Evolutionary conservation across 2,329 filamentous ascomycete genomes (phyloP).

Genomic region (Paramyrothecium sp.): DNA sequence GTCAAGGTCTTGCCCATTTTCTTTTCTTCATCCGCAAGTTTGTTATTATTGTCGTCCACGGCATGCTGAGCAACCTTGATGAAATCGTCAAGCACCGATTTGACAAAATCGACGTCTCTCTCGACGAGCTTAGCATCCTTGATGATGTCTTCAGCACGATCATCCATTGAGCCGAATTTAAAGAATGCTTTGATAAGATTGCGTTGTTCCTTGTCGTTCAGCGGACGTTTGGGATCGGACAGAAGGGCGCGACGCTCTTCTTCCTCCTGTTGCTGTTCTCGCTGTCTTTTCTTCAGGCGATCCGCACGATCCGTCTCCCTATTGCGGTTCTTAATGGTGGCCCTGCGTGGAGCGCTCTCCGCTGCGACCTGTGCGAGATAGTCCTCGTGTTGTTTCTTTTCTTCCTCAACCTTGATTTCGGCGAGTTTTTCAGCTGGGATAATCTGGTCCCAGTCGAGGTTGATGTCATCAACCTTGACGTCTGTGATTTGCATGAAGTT

Average conservation of each 20-base stretch:
- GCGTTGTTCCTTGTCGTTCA: slow-evolving; percentile 89
- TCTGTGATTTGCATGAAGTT: slow-evolving; percentile 98
- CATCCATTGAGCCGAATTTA: slow-evolving; percentile 85
- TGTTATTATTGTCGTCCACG: slow-evolving; percentile 66
- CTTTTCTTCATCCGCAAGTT: slow-evolving; percentile 78
- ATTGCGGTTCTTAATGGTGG: slow-evolving; percentile 56
- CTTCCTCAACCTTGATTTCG: slow-evolving; percentile 84
- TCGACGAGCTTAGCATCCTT: slow-evolving; percentile 81
- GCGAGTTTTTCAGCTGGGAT: slow-evolving; percentile 93
- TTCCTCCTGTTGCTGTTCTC: slow-evolving; percentile 64
- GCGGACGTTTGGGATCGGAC: slow-evolving; percentile 81
- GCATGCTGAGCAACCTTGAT: slow-evolving; percentile 56
- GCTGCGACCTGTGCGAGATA: slow-evolving; percentile 82
- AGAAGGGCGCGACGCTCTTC: slow-evolving; percentile 73
- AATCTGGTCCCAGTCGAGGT: slow-evolving; percentile 95
- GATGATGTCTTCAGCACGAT: slow-evolving; percentile 83
- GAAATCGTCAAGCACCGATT: slow-evolving; percentile 73
- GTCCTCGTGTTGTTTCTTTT: slow-evolving; percentile 77
- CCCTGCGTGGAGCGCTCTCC: slow-evolving; percentile 80
- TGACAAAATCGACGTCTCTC: slow-evolving; percentile 79
- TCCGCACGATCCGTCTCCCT: slow-evolving; percentile 63
- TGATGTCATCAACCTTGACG: slow-evolving; percentile 82
- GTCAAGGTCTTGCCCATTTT: slow-evolving; percentile 78
- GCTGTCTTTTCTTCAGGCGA: slow-evolving; percentile 65
- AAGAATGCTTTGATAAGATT: slow-evolving; percentile 90